A percentile compares a stretch with the other conserved stretches of the same genome.
Evolutionary conservation across 495 filamentous ascomycete genomes (phyloP).

Genomic region (Immersiella caudata): DNA sequence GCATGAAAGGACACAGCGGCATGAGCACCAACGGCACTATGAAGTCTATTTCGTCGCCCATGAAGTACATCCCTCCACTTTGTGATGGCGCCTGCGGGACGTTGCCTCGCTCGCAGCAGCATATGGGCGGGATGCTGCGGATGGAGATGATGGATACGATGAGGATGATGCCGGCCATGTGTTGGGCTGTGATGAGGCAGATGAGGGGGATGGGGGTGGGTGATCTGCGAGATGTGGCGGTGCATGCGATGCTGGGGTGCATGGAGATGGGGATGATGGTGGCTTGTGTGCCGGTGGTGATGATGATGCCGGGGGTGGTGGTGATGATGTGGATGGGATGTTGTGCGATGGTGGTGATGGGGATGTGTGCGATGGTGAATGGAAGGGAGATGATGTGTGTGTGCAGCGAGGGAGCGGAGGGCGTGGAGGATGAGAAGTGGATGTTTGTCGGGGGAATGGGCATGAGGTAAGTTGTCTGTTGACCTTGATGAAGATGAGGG

Average conservation of each 20-base stretch:
- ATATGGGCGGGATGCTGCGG: constrained; percentile 27
- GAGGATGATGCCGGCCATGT: constrained; percentile 28
- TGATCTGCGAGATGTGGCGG: constrained; percentile 27
- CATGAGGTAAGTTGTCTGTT: constrained; percentile 28
- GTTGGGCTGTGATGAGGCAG: constrained; percentile 29
- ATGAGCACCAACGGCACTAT: constrained; percentile 5
- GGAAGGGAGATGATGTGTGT: constrained; percentile 25
- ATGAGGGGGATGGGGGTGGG: constrained; percentile 26
- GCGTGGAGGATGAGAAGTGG: constrained; percentile 40
- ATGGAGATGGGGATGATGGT: constrained; percentile 37
- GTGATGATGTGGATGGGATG: constrained; percentile 30
- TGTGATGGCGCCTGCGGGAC: constrained; percentile 44
- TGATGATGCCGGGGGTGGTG: constrained; percentile 34
- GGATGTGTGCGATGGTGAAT: constrained; percentile 34
- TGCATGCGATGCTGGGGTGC: constrained; percentile 30
- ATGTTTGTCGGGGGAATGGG: constrained; percentile 41
- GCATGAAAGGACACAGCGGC: not conserved
- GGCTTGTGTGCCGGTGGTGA: constrained; percentile 33
- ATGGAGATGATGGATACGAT: constrained; percentile 32
- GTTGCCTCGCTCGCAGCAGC: constrained; percentile 35
- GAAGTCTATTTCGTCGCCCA: constrained; percentile 14
- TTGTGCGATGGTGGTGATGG: constrained; percentile 24
- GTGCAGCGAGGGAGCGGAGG: constrained; percentile 26
- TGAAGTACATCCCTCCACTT: constrained; percentile 40
- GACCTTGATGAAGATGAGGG: no score